Evolutionary conservation across 257 asterid species (phyloP), one percentile per base, ranked within the genome.

Genomic region (Rubia yunnanensis): DNA sequence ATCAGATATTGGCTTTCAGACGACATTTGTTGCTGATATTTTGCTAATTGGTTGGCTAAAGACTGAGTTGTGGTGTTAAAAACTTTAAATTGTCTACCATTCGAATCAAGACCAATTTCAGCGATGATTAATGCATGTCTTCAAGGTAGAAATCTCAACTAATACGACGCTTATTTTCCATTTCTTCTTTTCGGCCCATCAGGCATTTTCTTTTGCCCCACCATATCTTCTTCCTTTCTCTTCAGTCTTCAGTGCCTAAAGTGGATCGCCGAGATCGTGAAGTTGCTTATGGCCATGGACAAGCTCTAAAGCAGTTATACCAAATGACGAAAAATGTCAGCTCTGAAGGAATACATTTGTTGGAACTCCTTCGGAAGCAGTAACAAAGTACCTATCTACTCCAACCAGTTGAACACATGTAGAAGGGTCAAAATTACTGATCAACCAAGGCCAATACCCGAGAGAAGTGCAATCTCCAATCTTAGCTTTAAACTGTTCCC

Each of bases 191-290:
- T 75, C 80, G n/a, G 78, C 39, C 96, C 97, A 69, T 91, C 97
- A 61, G 97, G 92, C 74, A 88, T 94, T 82, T 88, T 88, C 89
- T 94, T 90, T 71, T 94, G 96, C 41, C 97, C 99, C 75, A 90
- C 87, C 97, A 90, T 81, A 70, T 94, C 95, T 84, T 90, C 96
- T 80, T 88, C 97, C 81, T 86, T 90, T 70, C 78, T 85, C 97
- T 90, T 57, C 48, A 62, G 54, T 71, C 99, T 94, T 90, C 68
- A 94, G 73, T 69, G 77, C 92, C 83, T 85, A 79, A 62, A 86
- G 82, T 65, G 88, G 91, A 70, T 83, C 98, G 63, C 98, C 98
- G 64, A 94, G 91, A 7, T n/a, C n/a, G n/a, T n/a, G n/a, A n/a
- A n/a, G n/a, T n/a, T n/a, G n/a, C n/a, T n/a, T n/a, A n/a, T n/a